A percentile compares a stretch with the other conserved stretches of the same genome.
phyloP scores from a whole-genome alignment of 805 yeast genomes.

The Sugiyamaella qingdaonensis region DNA sequence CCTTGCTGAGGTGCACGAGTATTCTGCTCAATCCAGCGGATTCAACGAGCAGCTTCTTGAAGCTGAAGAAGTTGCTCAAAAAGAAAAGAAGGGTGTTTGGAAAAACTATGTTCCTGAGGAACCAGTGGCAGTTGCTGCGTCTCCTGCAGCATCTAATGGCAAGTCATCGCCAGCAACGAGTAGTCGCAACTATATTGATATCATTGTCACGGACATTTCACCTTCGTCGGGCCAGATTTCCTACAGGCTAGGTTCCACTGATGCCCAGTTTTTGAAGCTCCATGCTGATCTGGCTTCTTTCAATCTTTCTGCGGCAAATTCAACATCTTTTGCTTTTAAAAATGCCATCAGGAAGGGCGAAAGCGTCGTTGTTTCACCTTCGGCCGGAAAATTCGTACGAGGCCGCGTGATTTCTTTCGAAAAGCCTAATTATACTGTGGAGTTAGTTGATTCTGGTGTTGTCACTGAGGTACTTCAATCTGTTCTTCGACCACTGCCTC shows the following conservation, averaged over 20 bases:
- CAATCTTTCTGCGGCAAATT: constrained; percentile 31
- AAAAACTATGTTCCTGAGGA: constrained; percentile 46
- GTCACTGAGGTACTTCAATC: constrained; percentile 42
- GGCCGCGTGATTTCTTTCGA: constrained; percentile 50
- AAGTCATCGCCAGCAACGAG: constrained; percentile 18
- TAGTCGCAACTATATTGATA: constrained; percentile 32
- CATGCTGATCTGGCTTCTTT: constrained; percentile 25
- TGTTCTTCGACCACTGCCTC: constrained; percentile 50
- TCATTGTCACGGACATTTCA: constrained; percentile 30
- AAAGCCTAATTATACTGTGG: constrained; percentile 46
- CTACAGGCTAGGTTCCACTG: constrained; percentile 23
- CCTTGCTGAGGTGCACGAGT: constrained; percentile 58
- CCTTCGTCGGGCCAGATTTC: constrained; percentile 26
- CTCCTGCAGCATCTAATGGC: constrained; percentile 18
- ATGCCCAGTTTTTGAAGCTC: constrained; percentile 21
- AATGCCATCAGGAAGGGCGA: constrained; percentile 49
- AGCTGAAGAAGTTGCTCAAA: constrained; percentile 62
- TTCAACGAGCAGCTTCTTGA: constrained; percentile 49
- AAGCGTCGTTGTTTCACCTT: constrained; percentile 47
- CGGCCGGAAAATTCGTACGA: constrained; percentile 54
- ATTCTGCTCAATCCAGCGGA: constrained; percentile 57
- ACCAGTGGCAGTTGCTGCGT: constrained; percentile 23
- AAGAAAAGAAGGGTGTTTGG: constrained; percentile 63
- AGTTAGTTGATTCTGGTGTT: constrained; percentile 61
- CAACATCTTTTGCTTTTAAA: constrained; percentile 25